Evolutionary conservation across 2,329 filamentous ascomycete species (phyloP), one percentile per base, ranked within the genome.

Genomic region (Rasamsonia emersonii): DNA sequence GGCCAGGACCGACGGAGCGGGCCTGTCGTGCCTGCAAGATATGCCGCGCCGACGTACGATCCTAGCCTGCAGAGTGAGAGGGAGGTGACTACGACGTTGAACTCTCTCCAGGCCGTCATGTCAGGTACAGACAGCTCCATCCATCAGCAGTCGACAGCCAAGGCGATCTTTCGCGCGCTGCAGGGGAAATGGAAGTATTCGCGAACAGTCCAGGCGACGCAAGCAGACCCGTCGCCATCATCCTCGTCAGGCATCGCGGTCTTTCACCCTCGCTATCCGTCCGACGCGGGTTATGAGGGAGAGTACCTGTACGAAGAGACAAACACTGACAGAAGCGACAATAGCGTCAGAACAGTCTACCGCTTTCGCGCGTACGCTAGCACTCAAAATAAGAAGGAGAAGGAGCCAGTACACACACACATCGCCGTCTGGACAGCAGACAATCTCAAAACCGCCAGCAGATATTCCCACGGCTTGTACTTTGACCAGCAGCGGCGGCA

Each of bases 231-330:
- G 70, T 82, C 3, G 67, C 79, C 0, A 64, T 1, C 74, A 79
- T 33, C 79, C 79, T 0, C 77, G 67, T 38, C 62, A 10, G 82
- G 82, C 9, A 77, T 65, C 0, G 77, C 78, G 2, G 63, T 62
- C 5, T 86, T 89, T 37, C 60, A 76, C 7, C 70, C 82, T 0
- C 69, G 81, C 1, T 54, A 62, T 2, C 71, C 73, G 4, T 83
- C 79, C 0, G 44, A 44, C 14, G 16, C 41, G 0, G 29, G 11
- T 0, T 64, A 55, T 38, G 49, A 60, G 7, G 53, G 50, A 4
- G 53, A 56, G n/a, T 59, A 53, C 33, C 49, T 58, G 3, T 55
- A 45, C 28, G 38, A 48, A 5, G 51, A 56, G 20, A 14, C n/a
- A 14, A 13, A 17, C 10, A 5, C 9, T 11, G 13, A 31, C n/a